These are phyloP conservation scores for Dendrothele bispora DNA, from an alignment of 768 basidiomycete species.

Conservation along the genomic window DNA sequence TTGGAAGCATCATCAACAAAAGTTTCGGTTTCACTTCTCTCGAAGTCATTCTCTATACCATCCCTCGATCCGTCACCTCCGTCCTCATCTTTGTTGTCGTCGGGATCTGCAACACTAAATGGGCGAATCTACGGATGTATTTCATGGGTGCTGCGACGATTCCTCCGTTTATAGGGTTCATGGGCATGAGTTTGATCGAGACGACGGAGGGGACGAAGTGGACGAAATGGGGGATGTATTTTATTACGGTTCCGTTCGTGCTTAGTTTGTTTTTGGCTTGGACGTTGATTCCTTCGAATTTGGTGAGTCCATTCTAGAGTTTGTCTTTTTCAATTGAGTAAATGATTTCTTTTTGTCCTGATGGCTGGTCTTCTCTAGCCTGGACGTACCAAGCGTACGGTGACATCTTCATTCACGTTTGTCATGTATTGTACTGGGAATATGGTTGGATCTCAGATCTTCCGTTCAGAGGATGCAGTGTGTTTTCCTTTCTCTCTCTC, in stretches of 20 bases:
- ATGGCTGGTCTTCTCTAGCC: too few species aligned
- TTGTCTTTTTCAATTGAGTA: too few species aligned
- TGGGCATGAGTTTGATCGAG: constrained; percentile 6
- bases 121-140: constrained; percentile 6
- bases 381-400: constrained; percentile 14
- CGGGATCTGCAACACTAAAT: constrained; percentile 1
- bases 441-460: constrained; percentile 13
- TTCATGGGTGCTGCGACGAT: constrained; percentile 8
- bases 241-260: constrained; percentile 11
- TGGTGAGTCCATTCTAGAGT: too few species aligned
- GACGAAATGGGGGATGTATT: constrained; percentile 13
- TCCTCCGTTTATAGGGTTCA: constrained; percentile 8
- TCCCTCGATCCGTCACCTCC: constrained; percentile 4
- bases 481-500: neutral
- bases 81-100: constrained; percentile 8
- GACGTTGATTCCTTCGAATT: constrained; percentile 13
- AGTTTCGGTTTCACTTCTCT: constrained; percentile 10
- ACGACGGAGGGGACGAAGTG: constrained; percentile 6
- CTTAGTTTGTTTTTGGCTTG: constrained; percentile 10
- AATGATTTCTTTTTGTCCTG: too few species aligned
- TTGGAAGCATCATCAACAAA: constrained; percentile 7
- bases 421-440: constrained; percentile 11
- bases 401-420: constrained; percentile 11
- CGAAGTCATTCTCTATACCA: constrained; percentile 2
- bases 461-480: neutral